phyloP scores from a whole-genome alignment of 768 basidiomycete genomes.

The Rhizopogon sp. region DNA sequence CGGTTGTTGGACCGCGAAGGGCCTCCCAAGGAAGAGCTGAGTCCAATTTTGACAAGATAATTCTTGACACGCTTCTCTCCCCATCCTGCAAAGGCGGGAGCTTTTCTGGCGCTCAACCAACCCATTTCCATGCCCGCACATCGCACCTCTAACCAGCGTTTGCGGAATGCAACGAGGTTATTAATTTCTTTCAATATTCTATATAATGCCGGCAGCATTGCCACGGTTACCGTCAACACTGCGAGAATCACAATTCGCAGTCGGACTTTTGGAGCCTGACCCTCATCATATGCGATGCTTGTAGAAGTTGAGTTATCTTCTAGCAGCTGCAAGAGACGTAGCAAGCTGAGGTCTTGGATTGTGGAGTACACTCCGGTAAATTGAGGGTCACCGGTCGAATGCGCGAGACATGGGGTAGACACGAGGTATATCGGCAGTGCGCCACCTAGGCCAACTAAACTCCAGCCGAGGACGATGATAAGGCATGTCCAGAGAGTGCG shows the following conservation, averaged over 20 bases:
- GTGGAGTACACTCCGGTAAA: slow-evolving; percentile 61
- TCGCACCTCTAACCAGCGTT: slow-evolving; percentile 55
- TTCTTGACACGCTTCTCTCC: slow-evolving; percentile 72
- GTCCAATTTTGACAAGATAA: slow-evolving; percentile 56
- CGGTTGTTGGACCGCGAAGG: slow-evolving; percentile 23
- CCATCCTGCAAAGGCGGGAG: slow-evolving; percentile 67
- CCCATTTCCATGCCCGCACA: slow-evolving; percentile 73
- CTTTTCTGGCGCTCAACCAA: slow-evolving; percentile 59
- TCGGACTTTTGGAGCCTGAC: slow-evolving; percentile 41
- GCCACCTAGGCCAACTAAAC: slow-evolving; percentile 62
- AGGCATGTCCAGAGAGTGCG: slow-evolving; percentile 66
- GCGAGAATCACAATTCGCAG: slow-evolving; percentile 67
- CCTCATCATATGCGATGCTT: slow-evolving; percentile 11
- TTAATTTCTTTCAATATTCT: slow-evolving; percentile 64
- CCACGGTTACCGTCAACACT: slow-evolving; percentile 55
- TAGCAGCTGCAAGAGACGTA: slow-evolving; percentile 63
- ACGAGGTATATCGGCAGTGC: slow-evolving; percentile 72
- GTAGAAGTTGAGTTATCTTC: slow-evolving; percentile 37
- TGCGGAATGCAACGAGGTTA: slow-evolving; percentile 46
- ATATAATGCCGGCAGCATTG: slow-evolving; percentile 58
- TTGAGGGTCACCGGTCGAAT: slow-evolving; percentile 36
- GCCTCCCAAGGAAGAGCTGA: slow-evolving; percentile 53
- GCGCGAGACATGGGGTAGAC: slow-evolving; percentile 60
- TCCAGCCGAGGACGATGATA: slow-evolving; percentile 60
- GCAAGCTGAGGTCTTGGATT: slow-evolving; percentile 71